Evolutionary conservation across 1,139 yeast species (phyloP).

Genomic region (Zygoascus hellenicus): DNA sequence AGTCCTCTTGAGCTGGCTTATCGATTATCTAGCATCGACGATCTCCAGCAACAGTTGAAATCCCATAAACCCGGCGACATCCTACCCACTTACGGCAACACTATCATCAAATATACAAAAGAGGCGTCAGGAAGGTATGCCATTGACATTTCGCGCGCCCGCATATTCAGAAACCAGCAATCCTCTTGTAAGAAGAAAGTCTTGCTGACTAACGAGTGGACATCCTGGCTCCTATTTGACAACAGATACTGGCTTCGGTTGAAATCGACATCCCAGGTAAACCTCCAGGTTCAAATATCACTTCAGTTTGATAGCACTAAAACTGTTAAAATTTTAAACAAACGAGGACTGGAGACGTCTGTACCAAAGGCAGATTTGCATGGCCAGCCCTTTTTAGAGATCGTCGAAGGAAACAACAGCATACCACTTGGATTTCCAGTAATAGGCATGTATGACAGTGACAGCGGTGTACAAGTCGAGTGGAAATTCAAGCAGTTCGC

Average conservation of each 20-base stretch:
- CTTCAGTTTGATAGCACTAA: not conserved
- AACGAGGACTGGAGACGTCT: no score
- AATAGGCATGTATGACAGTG: conserved; percentile 10
- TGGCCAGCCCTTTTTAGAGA: conserved; percentile 5
- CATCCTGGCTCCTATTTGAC: conserved; percentile 27
- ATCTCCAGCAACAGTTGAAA: conserved; percentile 3
- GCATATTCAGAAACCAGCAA: conserved; percentile 1
- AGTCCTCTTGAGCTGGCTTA: conserved; percentile 17
- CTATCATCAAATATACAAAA: not conserved
- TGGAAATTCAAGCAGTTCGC: conserved; percentile 13
- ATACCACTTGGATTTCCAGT: conserved; percentile 17
- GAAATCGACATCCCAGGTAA: not conserved
- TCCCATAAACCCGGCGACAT: not conserved
- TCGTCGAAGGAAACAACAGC: not conserved
- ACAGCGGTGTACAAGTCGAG: conserved; percentile 14
- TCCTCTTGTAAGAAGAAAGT: not conserved
- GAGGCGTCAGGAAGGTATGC: not conserved
- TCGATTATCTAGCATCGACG: conserved; percentile 15
- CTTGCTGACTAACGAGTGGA: conserved; percentile 13
- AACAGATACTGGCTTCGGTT: conserved; percentile 28
- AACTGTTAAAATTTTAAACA: no score
- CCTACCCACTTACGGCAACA: conserved; percentile 12
- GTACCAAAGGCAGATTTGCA: not conserved
- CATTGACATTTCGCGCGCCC: conserved; percentile 7
- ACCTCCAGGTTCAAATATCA: not conserved